phyloP scores from a whole-genome alignment of 768 basidiomycete species.

The Serendipita sp. region DNA sequence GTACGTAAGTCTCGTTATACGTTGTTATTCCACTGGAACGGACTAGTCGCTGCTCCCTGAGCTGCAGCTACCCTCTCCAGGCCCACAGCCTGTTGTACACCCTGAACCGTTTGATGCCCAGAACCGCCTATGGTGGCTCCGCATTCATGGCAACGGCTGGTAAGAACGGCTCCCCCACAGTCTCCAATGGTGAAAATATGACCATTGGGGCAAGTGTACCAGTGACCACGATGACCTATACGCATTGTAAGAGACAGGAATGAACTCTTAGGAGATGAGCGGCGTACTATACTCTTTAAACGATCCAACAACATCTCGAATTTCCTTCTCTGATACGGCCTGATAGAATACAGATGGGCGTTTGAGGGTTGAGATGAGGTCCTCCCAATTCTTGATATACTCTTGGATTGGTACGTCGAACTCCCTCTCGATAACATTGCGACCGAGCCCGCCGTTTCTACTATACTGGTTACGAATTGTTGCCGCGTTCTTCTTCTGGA shows the following conservation, averaged over 20 bases:
- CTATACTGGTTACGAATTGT: neutral
- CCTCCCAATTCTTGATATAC: neutral
- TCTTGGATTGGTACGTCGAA: neutral
- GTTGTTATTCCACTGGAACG: constrained; percentile 19
- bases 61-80: constrained; percentile 29
- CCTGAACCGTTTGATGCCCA: constrained; percentile 24
- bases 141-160: constrained; percentile 41
- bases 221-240: constrained; percentile 19
- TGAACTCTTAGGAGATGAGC: neutral
- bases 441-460: neutral
- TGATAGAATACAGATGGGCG: constrained; percentile 25
- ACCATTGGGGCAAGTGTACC: constrained; percentile 31
- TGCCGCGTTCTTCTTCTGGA: neutral
- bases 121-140: constrained; percentile 36
- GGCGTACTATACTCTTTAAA: neutral
- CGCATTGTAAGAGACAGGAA: neutral
- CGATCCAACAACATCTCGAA: constrained; percentile 27
- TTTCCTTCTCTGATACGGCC: constrained; percentile 38
- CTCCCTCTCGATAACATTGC: neutral
- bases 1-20: neutral
- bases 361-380: neutral
- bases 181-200: constrained; percentile 50
- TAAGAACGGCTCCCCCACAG: constrained; percentile 42
- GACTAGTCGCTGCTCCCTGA: constrained; percentile 18
- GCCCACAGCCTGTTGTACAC: constrained; percentile 33